Conservation (phyloP, 352 stramenopile species). For the Plasmopara viticola region DNA sequence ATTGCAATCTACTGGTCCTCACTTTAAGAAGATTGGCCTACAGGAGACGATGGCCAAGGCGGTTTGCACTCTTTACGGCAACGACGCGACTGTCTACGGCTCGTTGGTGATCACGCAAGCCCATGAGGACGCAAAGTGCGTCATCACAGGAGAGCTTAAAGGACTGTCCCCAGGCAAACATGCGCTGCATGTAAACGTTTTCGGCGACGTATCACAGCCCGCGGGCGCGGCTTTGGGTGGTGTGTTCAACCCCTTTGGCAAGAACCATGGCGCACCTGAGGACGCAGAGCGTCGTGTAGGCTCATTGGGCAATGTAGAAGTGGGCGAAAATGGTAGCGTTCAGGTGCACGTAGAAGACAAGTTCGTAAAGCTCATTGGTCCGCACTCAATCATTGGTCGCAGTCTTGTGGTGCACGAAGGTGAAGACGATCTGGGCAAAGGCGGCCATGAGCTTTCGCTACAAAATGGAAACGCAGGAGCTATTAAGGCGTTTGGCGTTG, state of each 20-base stretch:
- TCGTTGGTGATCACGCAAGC: constrained; percentile 76
- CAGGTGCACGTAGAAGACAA: constrained; percentile 93
- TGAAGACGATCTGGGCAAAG: constrained; percentile 95
- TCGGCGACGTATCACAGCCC: constrained; percentile 90
- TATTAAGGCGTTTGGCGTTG: constrained; percentile 87
- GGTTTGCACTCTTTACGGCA: constrained; percentile 82
- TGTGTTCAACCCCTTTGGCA: constrained; percentile 98
- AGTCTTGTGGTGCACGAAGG: constrained; percentile 92
- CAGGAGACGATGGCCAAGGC: constrained; percentile 59
- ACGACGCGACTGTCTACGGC: constrained; percentile 75
- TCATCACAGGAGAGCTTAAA: constrained; percentile 83
- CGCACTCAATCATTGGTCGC: constrained; percentile 96
- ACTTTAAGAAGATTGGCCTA: constrained; percentile 1
- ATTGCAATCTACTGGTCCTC: constrained; percentile 5
- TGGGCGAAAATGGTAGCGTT: constrained; percentile 79
- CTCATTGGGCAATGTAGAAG: constrained; percentile 90
- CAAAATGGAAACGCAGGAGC: constrained; percentile 94
- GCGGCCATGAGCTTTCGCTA: constrained; percentile 94
- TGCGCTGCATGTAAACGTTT: constrained; percentile 93
- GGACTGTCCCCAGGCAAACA: constrained; percentile 86
- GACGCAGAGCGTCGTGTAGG: constrained; percentile 95
- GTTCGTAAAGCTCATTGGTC: constrained; percentile 96
- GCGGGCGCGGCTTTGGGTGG: constrained; percentile 69
- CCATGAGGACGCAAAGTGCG: constrained; percentile 83
- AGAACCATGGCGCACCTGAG: constrained; percentile 94